Evolutionary conservation across 2,329 filamentous ascomycete species (phyloP).

Genomic region (Diatrype stigma): DNA sequence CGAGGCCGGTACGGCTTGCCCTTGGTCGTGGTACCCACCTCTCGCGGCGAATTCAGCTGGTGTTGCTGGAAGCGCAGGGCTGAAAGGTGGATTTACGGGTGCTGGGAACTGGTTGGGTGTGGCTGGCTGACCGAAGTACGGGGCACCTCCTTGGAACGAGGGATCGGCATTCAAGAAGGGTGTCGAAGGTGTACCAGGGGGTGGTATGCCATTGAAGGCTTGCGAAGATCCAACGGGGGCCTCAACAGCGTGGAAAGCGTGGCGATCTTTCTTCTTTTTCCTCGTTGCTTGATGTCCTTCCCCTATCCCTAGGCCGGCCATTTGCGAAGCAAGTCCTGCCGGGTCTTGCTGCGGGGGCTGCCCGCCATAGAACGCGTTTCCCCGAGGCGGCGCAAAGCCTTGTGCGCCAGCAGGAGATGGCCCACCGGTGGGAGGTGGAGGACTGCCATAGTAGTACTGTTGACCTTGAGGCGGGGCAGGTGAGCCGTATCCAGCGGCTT

Average conservation of each 20-base stretch:
- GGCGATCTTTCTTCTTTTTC: constrained; percentile 90
- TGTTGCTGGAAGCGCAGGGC: constrained; percentile 36
- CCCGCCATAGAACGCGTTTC: constrained; percentile 25
- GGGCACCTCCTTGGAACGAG: constrained; percentile 38
- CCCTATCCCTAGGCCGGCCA: constrained; percentile 71
- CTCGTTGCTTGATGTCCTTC: constrained; percentile 48
- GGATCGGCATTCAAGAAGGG: constrained; percentile 56
- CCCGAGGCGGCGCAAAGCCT: constrained; percentile 28
- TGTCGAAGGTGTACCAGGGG: constrained; percentile 49
- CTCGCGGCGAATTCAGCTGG: constrained; percentile 44
- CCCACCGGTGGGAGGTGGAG: constrained; percentile 26
- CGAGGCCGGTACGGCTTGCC: constrained; percentile 49
- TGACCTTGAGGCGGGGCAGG: constrained; percentile 30
- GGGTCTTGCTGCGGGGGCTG: constrained; percentile 37
- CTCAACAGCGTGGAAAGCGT: constrained; percentile 86
- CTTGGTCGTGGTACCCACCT: constrained; percentile 31
- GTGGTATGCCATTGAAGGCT: constrained; percentile 65
- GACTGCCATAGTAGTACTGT: constrained; percentile 35
- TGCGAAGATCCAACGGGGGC: constrained; percentile 64
- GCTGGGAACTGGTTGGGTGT: constrained; percentile 60
- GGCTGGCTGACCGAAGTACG: constrained; percentile 42
- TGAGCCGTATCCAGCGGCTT: constrained; percentile 35
- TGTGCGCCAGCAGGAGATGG: constrained; percentile 28
- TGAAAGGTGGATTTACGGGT: constrained; percentile 50
- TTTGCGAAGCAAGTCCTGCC: constrained; percentile 61